Base-by-base conservation (phyloP, 331 rosid genomes). In the Pyrus hybrid region DNA sequence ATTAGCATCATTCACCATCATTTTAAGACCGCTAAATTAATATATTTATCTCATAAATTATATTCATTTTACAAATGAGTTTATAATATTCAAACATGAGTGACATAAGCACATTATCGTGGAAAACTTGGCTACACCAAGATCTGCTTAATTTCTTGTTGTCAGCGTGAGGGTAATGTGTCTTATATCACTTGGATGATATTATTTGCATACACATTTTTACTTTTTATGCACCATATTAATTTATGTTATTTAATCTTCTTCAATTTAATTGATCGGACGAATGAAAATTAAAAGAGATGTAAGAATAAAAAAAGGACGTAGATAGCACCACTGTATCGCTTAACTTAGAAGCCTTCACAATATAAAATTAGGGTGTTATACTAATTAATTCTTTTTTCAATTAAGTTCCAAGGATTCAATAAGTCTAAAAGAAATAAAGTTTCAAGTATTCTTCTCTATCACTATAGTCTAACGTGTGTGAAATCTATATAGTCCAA, bases 241-340 rank as follows among this genome's bases (percentile, higher is more conserved):
- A 37, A 2, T 37, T 37, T 37, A 9, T 37, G 0, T 37, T 0
- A 0, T 37, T 37, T 35, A 35, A 35, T 35, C 1, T 35, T 35
- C 0, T 37, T 37, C 13, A 37, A 37, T 9, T 37, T 37, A 9
- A 0, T 37, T 37, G 43, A 37, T 37, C 4, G 4, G 0, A 37
- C 0, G 4, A 9, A 0, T 37, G 0, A 37, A 35, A 9, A 9
- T 37, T 37, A 37, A 37, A 1, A 37, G 0, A 37, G 0, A 37
- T 2, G 13, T 37, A 9, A 9, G 0, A 37, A 37, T 9, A 2
- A 37, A 37, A 37, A 37, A 37, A 3, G 0, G 0, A 0, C 0
- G 0, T 37, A 37, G 43, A 37, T 37, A 37, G 3, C 0, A 37
- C 4, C 12, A 37, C 43, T 37, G 4, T 37, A 8, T 37, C 10